Evolutionary conservation across 106 monocot species (phyloP), one percentile per base, ranked within the genome.

Genomic region (Dioscorea dumetorum): DNA sequence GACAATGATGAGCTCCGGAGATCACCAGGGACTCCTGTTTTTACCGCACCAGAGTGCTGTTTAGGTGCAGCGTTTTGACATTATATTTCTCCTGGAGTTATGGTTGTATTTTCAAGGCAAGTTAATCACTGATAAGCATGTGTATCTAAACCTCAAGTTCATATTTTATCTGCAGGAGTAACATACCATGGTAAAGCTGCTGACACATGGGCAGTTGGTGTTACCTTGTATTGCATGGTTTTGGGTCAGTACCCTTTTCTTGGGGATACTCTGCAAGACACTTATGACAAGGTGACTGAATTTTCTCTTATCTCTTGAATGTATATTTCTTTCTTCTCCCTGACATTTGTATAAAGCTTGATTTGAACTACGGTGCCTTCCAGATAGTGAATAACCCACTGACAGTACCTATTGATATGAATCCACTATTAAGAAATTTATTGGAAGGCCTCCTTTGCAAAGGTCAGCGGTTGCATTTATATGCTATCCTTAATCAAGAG

Each of bases 41-140:
- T 95, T 72, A 95, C 88, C 48, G 95, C 95, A 48, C 95, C 95
- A 9, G 95, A 95, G 60, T 95, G 95, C 70, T 95, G 88, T 76
- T 71, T 80, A 68, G 91, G 95, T 91, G 35, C 63, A 24, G 48
- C 17, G 16, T 34, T 21, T 57, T 5, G 18, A 13, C 35, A 64
- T 49, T 12, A 19, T 24, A 8, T 4, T n/a, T n/a, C 22, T 33
- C 24, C 24, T 22, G 60, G 7, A 53, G 34, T 33, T 14, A 11
- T 64, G n/a, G 22, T 17, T 11, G 8, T 28, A 57, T 17, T 67
- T 67, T 48, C 24, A 17, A 21, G 2, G 49, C 18, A 11, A 69
- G 18, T 18, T 41, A 51, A 5, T 17, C 8, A 0, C 20, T 28
- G 28, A 28, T 28, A 28, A 1, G 3, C 3, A 28, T 28, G 28